Percentiles rank a stretch among this genome's conserved stretches.
phyloP scores from a whole-genome alignment of 1,139 yeast species.

The Pichia sp. region DNA sequence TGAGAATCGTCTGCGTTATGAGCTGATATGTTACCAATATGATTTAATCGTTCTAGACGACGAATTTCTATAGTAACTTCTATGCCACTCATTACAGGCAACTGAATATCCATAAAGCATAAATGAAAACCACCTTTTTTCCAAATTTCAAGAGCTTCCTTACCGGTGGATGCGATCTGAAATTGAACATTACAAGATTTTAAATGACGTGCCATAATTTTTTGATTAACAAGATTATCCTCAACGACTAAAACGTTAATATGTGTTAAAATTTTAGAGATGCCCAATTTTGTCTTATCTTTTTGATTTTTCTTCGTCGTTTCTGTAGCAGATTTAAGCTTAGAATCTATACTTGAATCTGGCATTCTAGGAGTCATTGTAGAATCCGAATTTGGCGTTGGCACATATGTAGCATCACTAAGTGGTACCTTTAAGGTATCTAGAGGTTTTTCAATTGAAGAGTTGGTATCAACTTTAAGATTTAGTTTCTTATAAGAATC shows the following conservation, averaged over 20 bases:
- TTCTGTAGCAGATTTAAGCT: no score
- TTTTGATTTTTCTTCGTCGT: not conserved
- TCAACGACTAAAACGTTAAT: constrained; percentile 90
- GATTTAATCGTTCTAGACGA: constrained; percentile 69
- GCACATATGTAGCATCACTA: not conserved
- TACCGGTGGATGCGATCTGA: constrained; percentile 83
- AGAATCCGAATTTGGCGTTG: constrained; percentile 9
- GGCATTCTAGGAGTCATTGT: constrained; percentile 6
- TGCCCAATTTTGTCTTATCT: constrained; percentile 29
- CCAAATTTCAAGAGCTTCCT: constrained; percentile 92
- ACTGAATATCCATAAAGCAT: constrained; percentile 90
- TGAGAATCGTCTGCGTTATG: constrained; percentile 1
- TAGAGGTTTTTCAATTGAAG: not conserved
- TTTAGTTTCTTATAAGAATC: constrained; percentile 4
- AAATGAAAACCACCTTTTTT: constrained; percentile 85
- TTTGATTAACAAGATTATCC: constrained; percentile 91
- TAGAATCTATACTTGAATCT: not conserved
- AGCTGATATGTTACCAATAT: constrained; percentile 55
- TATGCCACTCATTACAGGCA: constrained; percentile 89
- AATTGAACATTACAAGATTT: constrained; percentile 80
- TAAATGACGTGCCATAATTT: constrained; percentile 86
- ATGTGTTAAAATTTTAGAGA: constrained; percentile 60
- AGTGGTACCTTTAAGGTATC: not conserved
- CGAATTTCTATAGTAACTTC: constrained; percentile 90
- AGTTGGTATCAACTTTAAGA: constrained; percentile 9